phyloP scores from a whole-genome alignment of 2,329 filamentous ascomycete genomes.

The Drechslerella dactyloides region DNA sequence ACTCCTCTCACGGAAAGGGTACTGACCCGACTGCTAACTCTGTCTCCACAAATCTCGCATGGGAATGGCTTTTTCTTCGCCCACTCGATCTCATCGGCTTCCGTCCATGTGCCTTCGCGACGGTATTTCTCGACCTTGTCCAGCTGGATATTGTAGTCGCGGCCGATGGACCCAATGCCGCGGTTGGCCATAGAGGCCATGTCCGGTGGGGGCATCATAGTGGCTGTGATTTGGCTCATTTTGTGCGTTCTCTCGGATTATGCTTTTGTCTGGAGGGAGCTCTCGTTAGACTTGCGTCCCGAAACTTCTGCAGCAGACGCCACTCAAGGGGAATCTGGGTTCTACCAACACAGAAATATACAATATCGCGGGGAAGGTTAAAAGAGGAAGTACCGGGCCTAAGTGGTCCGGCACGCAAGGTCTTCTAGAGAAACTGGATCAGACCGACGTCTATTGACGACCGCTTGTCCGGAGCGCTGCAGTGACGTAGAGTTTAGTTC shows the following conservation, averaged over 20 bases:
- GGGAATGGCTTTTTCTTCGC: constrained; percentile 54
- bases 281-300: background rate
- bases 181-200: constrained; percentile 49
- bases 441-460: no score
- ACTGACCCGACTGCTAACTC: constrained; percentile 53
- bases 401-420: background rate
- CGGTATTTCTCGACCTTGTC: constrained; percentile 55
- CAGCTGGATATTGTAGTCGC: constrained; percentile 54
- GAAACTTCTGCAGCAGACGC: background rate
- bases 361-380: background rate
- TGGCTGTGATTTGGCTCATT: constrained; percentile 49
- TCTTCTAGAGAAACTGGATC: background rate
- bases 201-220: constrained; percentile 49
- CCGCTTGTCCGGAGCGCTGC: constrained; percentile 9
- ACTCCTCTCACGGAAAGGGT: background rate
- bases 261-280: constrained; percentile 4
- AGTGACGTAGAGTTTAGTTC: constrained; percentile 25
- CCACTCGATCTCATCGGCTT: constrained; percentile 54
- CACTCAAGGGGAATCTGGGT: background rate
- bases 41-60: constrained; percentile 54
- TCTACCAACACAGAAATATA: background rate
- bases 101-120: constrained; percentile 54
- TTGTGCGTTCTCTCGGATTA: constrained; percentile 2
- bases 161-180: constrained; percentile 46
- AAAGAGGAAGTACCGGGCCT: background rate